A percentile compares a stretch with the other conserved stretches of the same genome.
phyloP scores from a whole-genome alignment of 2,329 filamentous ascomycete genomes.

The Colletotrichum salicis region DNA sequence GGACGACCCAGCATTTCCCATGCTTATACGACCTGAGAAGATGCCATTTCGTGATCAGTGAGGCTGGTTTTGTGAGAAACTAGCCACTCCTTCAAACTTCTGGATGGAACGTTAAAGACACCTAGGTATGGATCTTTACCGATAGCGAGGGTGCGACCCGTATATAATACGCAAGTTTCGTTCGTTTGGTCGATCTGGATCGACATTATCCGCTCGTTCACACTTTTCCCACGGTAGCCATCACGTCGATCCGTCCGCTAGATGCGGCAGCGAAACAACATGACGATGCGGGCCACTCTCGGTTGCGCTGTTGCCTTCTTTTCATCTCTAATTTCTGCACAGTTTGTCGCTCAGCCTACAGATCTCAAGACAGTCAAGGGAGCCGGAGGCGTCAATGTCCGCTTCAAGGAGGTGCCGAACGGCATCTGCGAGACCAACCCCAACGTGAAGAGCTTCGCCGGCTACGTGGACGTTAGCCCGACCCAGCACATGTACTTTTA shows the following conservation, averaged over 20 bases:
- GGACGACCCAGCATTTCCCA: background rate
- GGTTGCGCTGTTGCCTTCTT: background rate
- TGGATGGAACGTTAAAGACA: background rate
- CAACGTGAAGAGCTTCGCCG: slow-evolving; percentile 21
- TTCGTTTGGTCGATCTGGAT: background rate
- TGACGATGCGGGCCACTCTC: background rate
- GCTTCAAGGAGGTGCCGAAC: slow-evolving; percentile 23
- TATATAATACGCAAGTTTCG: background rate
- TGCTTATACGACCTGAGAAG: background rate
- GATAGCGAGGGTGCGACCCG: background rate
- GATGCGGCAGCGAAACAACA: background rate
- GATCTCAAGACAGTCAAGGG: slow-evolving; percentile 14
- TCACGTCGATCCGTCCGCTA: background rate
- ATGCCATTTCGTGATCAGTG: background rate
- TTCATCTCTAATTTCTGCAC: background rate
- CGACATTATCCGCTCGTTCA: background rate
- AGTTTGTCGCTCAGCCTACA: slow-evolving; percentile 15
- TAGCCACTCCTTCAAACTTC: background rate
- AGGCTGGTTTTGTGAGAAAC: background rate
- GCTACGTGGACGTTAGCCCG: slow-evolving; percentile 20
- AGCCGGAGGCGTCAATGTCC: slow-evolving; percentile 3
- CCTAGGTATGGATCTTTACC: background rate
- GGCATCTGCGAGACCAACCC: slow-evolving; percentile 19
- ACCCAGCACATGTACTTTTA: slow-evolving; percentile 28
- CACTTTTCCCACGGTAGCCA: background rate